Base-by-base conservation (phyloP, 1,139 yeast genomes). In the Yamadazyma sp. region DNA sequence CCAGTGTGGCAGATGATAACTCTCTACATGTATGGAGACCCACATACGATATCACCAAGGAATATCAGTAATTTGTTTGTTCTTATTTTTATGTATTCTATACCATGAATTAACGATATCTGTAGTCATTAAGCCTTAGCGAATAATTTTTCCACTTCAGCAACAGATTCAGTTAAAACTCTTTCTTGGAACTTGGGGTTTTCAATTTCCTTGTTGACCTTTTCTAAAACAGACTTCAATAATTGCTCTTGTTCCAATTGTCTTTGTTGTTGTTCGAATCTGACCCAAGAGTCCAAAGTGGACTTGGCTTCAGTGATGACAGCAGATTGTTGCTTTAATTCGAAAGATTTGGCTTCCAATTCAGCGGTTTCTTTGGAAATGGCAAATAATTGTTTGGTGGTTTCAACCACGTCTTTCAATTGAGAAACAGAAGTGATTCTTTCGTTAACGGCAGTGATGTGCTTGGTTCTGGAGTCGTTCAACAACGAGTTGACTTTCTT, bases 211-310 rank as follows among this genome's bases (percentile, higher is more conserved):
- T 83, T 73, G 75, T 86, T 81, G 56, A 92, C 95, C 77, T 88
- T 89, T 44, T 88, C 74, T 61, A 89, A 85, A 52, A 92, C 96
- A 43, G 90, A 64, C 64, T 85, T 75, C 58, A 95, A 82, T 60
- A 92, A 81, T 70, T 88, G 96, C 67, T 82, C 80, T 78, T 92
- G 98, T 77, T 92, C 96, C 61, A 84, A 73, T 78, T 88, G 96
- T 76, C 97, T 92, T 57, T 90, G 94, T 64, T 88, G 90, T 54
- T 88, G 85, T 77, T 92, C 98, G 70, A 86, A 88, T 82, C 97
- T 88, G 56, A 89, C 97, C 98, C 98, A 92, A 26, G 97, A 88
- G 72, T 92, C 98, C 64, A 92, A 82, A 45, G 92, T 95, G 43
- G 95, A 72, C 76, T 86, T 89, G 60, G 97, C 97, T 76, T 89